Percentiles rank a stretch among this genome's conserved stretches.
Evolutionary conservation across 2,329 filamentous ascomycete genomes (phyloP).

Genomic region (Aureobasidium uvarum): DNA sequence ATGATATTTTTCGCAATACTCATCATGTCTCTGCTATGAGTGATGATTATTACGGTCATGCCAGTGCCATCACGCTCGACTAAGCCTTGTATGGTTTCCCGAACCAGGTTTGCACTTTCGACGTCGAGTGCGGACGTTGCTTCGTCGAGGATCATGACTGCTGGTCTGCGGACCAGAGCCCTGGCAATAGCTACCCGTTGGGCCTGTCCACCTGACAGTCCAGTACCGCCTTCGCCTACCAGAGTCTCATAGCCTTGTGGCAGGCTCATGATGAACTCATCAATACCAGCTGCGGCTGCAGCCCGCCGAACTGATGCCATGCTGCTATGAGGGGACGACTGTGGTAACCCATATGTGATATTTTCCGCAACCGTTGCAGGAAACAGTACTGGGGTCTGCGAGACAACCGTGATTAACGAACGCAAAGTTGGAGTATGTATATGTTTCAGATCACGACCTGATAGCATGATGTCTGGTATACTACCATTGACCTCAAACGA

Average conservation of each 20-base stretch:
- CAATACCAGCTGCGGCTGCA: constrained; percentile 62
- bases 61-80: constrained; percentile 41
- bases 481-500: constrained; percentile 65
- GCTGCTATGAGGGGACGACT: constrained; percentile 53
- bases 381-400: constrained; percentile 73
- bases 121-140: constrained; percentile 78
- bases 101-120: constrained; percentile 62
- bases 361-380: constrained; percentile 74
- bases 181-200: constrained; percentile 80
- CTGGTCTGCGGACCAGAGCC: constrained; percentile 68
- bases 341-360: constrained; percentile 72
- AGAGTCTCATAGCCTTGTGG: constrained; percentile 68
- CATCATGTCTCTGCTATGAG: constrained; percentile 86
- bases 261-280: constrained; percentile 73
- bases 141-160: constrained; percentile 79
- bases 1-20: constrained; percentile 69
- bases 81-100: constrained; percentile 60
- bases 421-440: constrained; percentile 63
- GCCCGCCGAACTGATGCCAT: constrained; percentile 48
- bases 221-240: constrained; percentile 72
- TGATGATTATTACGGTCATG: constrained; percentile 75
- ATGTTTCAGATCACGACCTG: constrained; percentile 54
- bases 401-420: constrained; percentile 63
- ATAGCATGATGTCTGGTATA: constrained; percentile 56
- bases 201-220: constrained; percentile 75